Percentiles rank a stretch among this genome's conserved stretches.
Conservation (phyloP, 306 rosid genomes). For the Clitoria ternatea region DNA sequence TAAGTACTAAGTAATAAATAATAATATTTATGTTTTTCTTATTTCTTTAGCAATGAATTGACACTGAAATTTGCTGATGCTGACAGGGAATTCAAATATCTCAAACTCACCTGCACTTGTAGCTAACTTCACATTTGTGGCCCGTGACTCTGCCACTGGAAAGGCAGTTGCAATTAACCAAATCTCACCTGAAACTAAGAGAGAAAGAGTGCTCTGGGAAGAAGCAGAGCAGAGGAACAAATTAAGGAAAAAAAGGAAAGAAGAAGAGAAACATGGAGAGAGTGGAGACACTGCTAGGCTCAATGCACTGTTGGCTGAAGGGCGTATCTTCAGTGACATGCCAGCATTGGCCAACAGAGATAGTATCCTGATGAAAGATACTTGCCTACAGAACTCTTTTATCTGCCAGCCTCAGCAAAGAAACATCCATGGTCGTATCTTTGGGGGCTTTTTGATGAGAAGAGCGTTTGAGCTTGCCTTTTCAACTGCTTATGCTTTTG, state of each 20-base stretch:
- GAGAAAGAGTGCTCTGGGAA: slow-evolving; percentile 63
- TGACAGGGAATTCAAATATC: slow-evolving; percentile 33
- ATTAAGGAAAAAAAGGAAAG: slow-evolving; percentile 50
- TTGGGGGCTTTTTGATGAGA: slow-evolving; percentile 85
- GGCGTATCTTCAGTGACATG: slow-evolving; percentile 71
- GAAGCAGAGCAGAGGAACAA: slow-evolving; percentile 75
- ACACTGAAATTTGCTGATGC: slow-evolving; percentile 27
- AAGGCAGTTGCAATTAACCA: slow-evolving; percentile 65
- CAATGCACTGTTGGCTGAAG: slow-evolving; percentile 63
- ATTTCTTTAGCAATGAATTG: slow-evolving; percentile 3
- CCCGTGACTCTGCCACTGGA: slow-evolving; percentile 67
- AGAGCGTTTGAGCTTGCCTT: slow-evolving; percentile 91
- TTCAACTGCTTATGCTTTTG: slow-evolving; percentile 73
- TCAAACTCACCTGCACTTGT: slow-evolving; percentile 52
- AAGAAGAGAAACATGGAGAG: slow-evolving; percentile 38
- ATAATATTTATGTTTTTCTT: too few species aligned
- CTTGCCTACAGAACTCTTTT: slow-evolving; percentile 74
- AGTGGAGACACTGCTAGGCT: slow-evolving; percentile 42
- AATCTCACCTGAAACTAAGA: slow-evolving; percentile 55
- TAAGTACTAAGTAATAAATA: too few species aligned
- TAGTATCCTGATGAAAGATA: slow-evolving; percentile 69
- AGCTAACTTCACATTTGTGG: slow-evolving; percentile 89
- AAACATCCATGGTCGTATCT: slow-evolving; percentile 83
- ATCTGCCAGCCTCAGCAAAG: slow-evolving; percentile 93
- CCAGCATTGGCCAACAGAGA: slow-evolving; percentile 87